Evolutionary conservation across 1,139 yeast species (phyloP), one percentile per base, ranked within the genome.

Genomic region (Pichia sp.): DNA sequence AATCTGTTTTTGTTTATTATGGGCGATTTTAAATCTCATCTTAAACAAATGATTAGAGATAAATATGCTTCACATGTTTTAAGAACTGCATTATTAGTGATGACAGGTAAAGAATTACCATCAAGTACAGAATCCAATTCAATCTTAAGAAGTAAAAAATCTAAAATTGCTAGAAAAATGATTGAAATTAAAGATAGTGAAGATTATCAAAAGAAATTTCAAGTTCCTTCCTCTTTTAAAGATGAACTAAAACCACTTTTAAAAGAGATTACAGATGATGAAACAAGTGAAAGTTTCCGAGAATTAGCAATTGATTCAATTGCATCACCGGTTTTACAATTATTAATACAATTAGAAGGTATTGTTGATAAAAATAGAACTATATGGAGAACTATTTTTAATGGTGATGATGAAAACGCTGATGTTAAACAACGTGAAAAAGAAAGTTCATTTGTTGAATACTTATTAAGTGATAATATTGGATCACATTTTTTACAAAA

Each of bases 81-180:
- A 47, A 75, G 97, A 63, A 68, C 89, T 34, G 60, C 87, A 18
- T 68, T 92, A 40, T 70, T 89, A 48, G 78, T 89, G 34, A 66
- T 88, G 39, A 75, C 94, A 2, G 96, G 95, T 2, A 83, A 83
- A 59, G 83, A 81, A 52, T 69, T 88, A 52, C 95, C 95, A n/a
- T 81, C 92, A 2, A 70, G 92, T 2, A 78, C 85, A 0, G 73
- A 76, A 56, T 76, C 86, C 26, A 83, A 86, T 58, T 83, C 94
- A 1, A 78, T 86, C 4, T 72, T 89, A 56, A 77, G 98, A 63
- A 86, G 95, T 40, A 88, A 88, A 61, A 87, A 80, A 63, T 84
- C 95, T 34, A 86, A 86, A 62, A 84, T 86, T 62, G 96, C 97
- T 1, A 79, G 97, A 65, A 89, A 89, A 65, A 86, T 86, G 92